Evolutionary conservation across 2,329 filamentous ascomycete species (phyloP), one percentile per base, ranked within the genome.

Genomic region (Shiraia bambusicola): DNA sequence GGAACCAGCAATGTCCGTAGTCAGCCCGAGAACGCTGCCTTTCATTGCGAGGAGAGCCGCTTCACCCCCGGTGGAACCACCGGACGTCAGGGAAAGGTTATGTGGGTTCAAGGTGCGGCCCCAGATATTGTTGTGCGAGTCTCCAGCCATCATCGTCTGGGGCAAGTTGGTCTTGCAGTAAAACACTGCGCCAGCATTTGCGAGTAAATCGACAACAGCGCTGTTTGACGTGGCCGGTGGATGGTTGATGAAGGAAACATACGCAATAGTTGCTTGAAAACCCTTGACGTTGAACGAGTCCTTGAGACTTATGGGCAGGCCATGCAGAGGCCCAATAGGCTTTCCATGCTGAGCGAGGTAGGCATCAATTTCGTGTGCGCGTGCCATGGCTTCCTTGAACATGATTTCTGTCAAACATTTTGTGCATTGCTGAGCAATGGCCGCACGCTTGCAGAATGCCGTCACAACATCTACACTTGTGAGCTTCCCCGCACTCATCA

Each of bases 11-110:
- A 85, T 75, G 63, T 86, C 83, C 0, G 82, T 85, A 0, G 80
- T 81, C 10, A 84, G 72, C 1, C 83, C 83, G 2, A 86, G 55
- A 37, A 80, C 71, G 24, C 72, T 77, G 0, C 82, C 82, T 19
- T 74, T 72, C 70, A 85, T 75, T 4, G 76, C 77, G 14, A 85
- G 54, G 8, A 85, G 63, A 0, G 77, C 80, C 0, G 76, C 82
- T 59, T 86, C 83, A 10, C 85, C 85, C 9, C 84, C 84, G 0
- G 79, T 81, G 8, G 77, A 81, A 2, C 86, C 85, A 4, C 85
- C 85, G 0, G 81, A 75, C 0, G 79, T 81, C 24, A 83, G 70
- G 14, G 73, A 68, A 1, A 79, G 73, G 45, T 85, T 86, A 42
- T 77, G 71, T 0, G 85, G 84, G 55, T 86, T 87, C 3, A 85